Conservation (phyloP, 306 rosid species). For the Trifolium dubium region DNA sequence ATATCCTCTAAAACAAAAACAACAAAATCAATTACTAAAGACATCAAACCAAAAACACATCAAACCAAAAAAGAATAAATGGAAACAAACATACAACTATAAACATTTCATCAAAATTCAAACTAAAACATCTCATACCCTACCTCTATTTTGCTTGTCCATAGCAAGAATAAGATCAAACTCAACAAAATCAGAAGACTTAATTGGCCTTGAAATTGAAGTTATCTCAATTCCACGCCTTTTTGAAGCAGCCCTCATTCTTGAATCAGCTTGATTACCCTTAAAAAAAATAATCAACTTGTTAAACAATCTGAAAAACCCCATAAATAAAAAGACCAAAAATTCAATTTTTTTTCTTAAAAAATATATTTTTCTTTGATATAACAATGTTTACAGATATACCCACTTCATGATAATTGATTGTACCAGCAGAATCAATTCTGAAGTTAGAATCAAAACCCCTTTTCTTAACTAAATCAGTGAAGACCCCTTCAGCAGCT, state of each 20-base stretch:
- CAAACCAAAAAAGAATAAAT: background rate
- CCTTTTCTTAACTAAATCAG: slow-evolving; percentile 69
- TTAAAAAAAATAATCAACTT: slow-evolving; percentile 27
- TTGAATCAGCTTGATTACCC: slow-evolving; percentile 91
- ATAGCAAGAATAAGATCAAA: slow-evolving; percentile 92
- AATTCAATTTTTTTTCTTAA: background rate
- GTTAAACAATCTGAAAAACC: background rate
- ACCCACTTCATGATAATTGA: slow-evolving; percentile 77
- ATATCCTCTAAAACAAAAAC: slow-evolving; percentile 69
- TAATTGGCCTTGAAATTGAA: slow-evolving; percentile 82
- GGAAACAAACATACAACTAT: background rate
- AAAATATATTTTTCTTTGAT: background rate
- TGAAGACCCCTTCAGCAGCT: slow-evolving; percentile 93
- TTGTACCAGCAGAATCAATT: slow-evolving; percentile 90
- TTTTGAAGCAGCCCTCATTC: slow-evolving; percentile 91
- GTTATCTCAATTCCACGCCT: slow-evolving; percentile 82
- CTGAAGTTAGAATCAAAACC: slow-evolving; percentile 62
- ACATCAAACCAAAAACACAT: slow-evolving; percentile 20
- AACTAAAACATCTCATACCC: background rate
- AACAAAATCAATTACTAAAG: slow-evolving; percentile 37
- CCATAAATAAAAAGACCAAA: background rate
- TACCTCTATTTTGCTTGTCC: slow-evolving; percentile 88
- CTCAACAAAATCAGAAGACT: slow-evolving; percentile 75
- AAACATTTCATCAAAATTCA: slow-evolving; percentile 1
- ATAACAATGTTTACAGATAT: background rate